Evolutionary conservation across 1,284 basidiomycete species (phyloP), one percentile per base, ranked within the genome.

Genomic region (Cystobasidium sp.): DNA sequence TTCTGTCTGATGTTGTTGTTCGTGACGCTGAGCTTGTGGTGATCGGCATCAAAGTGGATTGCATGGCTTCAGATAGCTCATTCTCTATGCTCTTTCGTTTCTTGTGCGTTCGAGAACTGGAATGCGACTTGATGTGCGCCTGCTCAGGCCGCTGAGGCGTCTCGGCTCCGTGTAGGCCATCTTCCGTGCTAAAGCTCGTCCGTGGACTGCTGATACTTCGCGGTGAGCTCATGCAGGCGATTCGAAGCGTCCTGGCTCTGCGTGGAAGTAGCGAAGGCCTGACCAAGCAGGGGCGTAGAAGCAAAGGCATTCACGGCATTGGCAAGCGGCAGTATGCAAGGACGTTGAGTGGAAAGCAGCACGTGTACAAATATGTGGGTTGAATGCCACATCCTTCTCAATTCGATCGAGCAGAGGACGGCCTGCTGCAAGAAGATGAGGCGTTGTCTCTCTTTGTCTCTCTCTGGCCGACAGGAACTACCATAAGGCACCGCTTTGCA

Each of bases 51-150:
- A 71, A 20, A 8, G 58, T n/a, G 7, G 69, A 63, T 7, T 51
- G 44, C 69, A 71, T 71, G 5, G 69, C 69, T 63, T 71, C 56
- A 9, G 58, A 49, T 24, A 71, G 58, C 61, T 71, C 58, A 51
- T 63, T 58, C 51, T 71, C 69, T 22, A 71, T 58, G 58, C 69
- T 43, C 12, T 61, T 64, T 49, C 41, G 51, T 41, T 46, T 22
- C 24, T 63, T 49, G 20, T 63, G 43, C 7, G 44, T 63, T 3
- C 61, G 20, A 16, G 61, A 49, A 47, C 47, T 22, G 9, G 8
- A 41, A 47, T 37, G 43, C 6, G 61, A 20, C 46, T 63, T 49
- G 61, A 66, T 43, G 44, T 66, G 64, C 39, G 64, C 64, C 39
- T 53, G 24, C 51, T 66, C 49, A 16, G 64, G 64, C 7, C 47